A percentile compares a stretch with the other conserved stretches of the same genome.
phyloP scores from a whole-genome alignment of 2,329 filamentous ascomycete genomes.

The Ophiostoma novo-ulmi region DNA sequence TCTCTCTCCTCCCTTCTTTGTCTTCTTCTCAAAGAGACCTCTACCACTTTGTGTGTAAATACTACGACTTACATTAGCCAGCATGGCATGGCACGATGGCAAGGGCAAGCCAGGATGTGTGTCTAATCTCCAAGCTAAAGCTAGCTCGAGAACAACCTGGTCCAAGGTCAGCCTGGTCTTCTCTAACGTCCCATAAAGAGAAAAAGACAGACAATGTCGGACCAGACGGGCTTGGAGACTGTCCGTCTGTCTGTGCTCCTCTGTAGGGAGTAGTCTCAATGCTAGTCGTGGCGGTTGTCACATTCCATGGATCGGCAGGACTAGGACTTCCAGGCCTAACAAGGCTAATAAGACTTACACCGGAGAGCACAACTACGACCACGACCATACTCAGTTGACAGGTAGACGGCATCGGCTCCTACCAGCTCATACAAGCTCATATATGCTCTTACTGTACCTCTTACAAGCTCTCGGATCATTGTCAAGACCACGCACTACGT shows the following conservation, averaged over 20 bases:
- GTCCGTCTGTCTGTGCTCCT: not conserved
- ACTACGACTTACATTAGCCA: not conserved
- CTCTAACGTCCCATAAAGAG: not conserved
- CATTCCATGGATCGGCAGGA: not conserved
- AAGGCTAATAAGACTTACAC: not conserved
- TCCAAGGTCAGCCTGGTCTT: not conserved
- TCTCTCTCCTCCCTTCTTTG: too few species aligned
- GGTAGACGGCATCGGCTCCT: not conserved
- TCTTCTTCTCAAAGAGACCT: not conserved
- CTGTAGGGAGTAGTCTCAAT: not conserved
- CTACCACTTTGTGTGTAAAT: not conserved
- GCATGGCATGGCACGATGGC: not conserved
- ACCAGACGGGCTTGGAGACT: not conserved
- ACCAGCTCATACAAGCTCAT: not conserved
- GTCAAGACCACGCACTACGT: constrained; percentile 1
- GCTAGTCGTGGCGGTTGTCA: not conserved
- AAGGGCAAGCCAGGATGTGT: not conserved
- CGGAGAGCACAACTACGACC: not conserved
- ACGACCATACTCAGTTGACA: not conserved
- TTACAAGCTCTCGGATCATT: not conserved
- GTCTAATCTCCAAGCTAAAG: not conserved
- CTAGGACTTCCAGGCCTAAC: too few species aligned
- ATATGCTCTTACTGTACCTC: not conserved
- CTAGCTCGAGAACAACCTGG: not conserved
- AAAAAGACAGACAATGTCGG: not conserved